phyloP scores from a whole-genome alignment of 495 filamentous ascomycete genomes.

The Cenococcum geophilum region DNA sequence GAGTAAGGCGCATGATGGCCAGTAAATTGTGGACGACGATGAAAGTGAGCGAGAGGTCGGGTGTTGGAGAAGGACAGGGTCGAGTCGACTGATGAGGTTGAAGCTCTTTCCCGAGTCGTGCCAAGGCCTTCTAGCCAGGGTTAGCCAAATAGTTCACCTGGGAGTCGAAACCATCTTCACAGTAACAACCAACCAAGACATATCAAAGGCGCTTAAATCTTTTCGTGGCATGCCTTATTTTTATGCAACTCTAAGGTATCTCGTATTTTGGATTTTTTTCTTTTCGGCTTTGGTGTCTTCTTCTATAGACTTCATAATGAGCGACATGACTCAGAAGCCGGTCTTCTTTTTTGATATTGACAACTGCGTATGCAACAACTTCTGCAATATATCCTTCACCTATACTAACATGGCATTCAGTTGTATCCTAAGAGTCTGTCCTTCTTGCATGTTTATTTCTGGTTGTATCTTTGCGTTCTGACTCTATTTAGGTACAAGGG shows the following conservation, averaged over 20 bases:
- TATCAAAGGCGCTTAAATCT: neutral
- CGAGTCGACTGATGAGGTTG: neutral
- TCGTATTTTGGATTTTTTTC: neutral
- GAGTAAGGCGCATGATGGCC: neutral
- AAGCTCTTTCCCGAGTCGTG: neutral
- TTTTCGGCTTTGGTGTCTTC: neutral
- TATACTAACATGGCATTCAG: constrained; percentile 26
- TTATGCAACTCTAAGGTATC: neutral
- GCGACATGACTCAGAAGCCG: constrained; percentile 37
- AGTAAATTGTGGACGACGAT: neutral
- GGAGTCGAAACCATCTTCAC: too few relatives aligned
- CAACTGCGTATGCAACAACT: constrained; percentile 65
- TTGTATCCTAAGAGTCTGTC: constrained; percentile 59
- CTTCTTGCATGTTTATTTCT: neutral
- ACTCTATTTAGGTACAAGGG: constrained; percentile 25
- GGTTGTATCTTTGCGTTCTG: neutral
- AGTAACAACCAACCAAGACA: neutral
- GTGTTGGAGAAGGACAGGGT: too few relatives aligned
- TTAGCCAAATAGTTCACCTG: too few relatives aligned
- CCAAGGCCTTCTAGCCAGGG: neutral
- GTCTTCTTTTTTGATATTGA: constrained; percentile 94
- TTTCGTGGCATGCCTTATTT: neutral
- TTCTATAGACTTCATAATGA: neutral
- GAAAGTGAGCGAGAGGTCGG: neutral
- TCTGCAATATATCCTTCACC: neutral